Base-by-base conservation (phyloP, 1,139 yeast species). In the Lipomyces yarrowii region DNA sequence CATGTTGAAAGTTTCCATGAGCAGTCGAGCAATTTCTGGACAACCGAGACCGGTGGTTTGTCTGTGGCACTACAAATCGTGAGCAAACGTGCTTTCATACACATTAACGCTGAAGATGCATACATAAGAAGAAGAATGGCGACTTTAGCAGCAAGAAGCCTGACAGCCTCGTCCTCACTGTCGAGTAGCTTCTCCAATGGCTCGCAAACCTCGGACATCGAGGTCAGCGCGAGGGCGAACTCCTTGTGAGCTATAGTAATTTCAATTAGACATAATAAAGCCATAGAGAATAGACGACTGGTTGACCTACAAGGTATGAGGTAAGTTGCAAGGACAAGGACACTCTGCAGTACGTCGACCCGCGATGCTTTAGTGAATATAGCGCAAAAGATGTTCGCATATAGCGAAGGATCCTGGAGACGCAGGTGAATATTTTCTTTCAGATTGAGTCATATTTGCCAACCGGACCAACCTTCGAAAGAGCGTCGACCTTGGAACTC, bases 261-360 rank as follows among this genome's bases (percentile, higher is more conserved):
- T n/a, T 42, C 48, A 23, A 23, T 21, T 33, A 13, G 33, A 21
- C 33, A 7, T n/a, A 11, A 11, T 6, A 23, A 33, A 5, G 3
- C 15, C 8, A 13, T 4, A 46, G 15, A 51, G 35, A 30, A 18
- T 0, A 32, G 11, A 26, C 11, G 39, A 18, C 33, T 39, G 32
- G 7, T 53, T 21, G 3, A 60, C 67, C 46, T 32, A 70, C 72
- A 71, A 48, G 71, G 73, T 30, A 84, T 78, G 71, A 89, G 81
- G 72, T 89, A 96, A 65, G 88, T 86, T 63, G 88, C 80, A 69
- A 91, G 80, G 51, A 90, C 90, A 69, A 90, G 83, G 46, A 89
- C 83, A 74, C 88, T 88, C 77, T 90, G 89, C 73, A 87, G 84
- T 42, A 90, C 89, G 73, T 92, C 98, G 73, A 86, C 89, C 68